Percentiles rank a stretch among this genome's conserved stretches.
phyloP scores from a whole-genome alignment of 1,284 basidiomycete genomes.

The Lignosus rhinocerotis region DNA sequence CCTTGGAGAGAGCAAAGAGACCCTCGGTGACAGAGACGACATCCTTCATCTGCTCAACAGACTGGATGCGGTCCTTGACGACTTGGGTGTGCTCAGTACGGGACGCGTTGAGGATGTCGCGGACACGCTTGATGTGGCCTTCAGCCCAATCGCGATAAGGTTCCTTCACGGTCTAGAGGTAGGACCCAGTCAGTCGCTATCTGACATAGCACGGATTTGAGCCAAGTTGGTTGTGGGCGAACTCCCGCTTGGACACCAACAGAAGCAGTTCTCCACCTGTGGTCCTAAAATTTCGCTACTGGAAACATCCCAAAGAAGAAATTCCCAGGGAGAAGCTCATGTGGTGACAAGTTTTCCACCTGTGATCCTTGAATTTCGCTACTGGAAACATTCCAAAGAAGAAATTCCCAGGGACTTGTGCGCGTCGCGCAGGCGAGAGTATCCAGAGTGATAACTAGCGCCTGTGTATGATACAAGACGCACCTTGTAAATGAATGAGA shows the following conservation, averaged over 20 bases:
- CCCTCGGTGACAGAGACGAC: conserved; percentile 88
- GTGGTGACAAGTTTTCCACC: no score
- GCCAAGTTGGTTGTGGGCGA: not conserved
- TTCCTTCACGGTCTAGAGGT: conserved; percentile 48
- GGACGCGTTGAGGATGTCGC: conserved; percentile 79
- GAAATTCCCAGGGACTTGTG: no score
- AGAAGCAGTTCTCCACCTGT: no score
- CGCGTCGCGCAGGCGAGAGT: not conserved
- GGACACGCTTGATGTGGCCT: conserved; percentile 83
- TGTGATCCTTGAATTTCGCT: no score
- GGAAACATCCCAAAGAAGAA: no score
- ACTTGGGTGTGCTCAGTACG: conserved; percentile 91
- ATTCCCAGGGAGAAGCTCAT: no score
- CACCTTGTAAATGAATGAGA: conserved; percentile 84
- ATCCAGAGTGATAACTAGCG: not conserved
- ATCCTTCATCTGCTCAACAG: conserved; percentile 92
- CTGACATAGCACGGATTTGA: not conserved
- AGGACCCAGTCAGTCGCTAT: not conserved
- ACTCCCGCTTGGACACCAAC: no score
- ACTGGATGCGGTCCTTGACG: conserved; percentile 90
- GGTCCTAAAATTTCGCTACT: no score
- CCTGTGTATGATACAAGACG: conserved; percentile 24
- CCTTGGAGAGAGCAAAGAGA: conserved; percentile 93
- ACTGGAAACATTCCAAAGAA: no score
- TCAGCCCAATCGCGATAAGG: conserved; percentile 96